phyloP scores from a whole-genome alignment of 31 red algal species.

The Endocladia muricata region DNA sequence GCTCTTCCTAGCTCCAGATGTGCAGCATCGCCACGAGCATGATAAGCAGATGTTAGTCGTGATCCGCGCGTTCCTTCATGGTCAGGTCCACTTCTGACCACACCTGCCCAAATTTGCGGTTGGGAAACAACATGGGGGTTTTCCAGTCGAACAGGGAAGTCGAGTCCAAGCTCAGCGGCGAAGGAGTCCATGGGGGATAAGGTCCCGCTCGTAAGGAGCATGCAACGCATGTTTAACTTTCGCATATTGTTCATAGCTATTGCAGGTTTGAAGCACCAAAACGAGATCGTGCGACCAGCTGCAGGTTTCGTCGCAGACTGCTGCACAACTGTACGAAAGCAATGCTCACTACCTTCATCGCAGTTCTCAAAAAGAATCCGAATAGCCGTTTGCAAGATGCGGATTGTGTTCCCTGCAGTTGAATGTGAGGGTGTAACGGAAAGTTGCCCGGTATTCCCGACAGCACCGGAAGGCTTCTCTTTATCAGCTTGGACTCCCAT shows the following conservation, averaged over 20 bases:
- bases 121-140: slow-evolving; percentile 84
- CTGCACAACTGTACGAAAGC: slow-evolving; percentile 75
- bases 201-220: slow-evolving; percentile 92
- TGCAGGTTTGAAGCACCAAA: slow-evolving; percentile 89
- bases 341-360: background rate
- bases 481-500: slow-evolving; percentile 39
- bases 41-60: slow-evolving; percentile 73
- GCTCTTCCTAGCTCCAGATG: slow-evolving; percentile 77
- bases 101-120: slow-evolving; percentile 64
- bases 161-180: slow-evolving; percentile 63
- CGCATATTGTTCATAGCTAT: slow-evolving; percentile 64
- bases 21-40: slow-evolving; percentile 51
- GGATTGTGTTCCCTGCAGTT: slow-evolving; percentile 28
- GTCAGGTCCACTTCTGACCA: slow-evolving; percentile 60
- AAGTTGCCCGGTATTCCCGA: background rate
- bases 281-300: slow-evolving; percentile 62
- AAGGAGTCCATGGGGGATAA: slow-evolving; percentile 81
- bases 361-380: slow-evolving; percentile 60
- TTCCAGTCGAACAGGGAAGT: slow-evolving; percentile 88
- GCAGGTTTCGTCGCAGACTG: slow-evolving; percentile 15
- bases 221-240: slow-evolving; percentile 50
- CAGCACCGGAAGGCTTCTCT: background rate
- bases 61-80: slow-evolving; percentile 18
- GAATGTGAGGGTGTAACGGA: background rate
- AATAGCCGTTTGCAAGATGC: slow-evolving; percentile 56